Conservation (phyloP, 495 filamentous ascomycete species). For the Glonium stellatum region DNA sequence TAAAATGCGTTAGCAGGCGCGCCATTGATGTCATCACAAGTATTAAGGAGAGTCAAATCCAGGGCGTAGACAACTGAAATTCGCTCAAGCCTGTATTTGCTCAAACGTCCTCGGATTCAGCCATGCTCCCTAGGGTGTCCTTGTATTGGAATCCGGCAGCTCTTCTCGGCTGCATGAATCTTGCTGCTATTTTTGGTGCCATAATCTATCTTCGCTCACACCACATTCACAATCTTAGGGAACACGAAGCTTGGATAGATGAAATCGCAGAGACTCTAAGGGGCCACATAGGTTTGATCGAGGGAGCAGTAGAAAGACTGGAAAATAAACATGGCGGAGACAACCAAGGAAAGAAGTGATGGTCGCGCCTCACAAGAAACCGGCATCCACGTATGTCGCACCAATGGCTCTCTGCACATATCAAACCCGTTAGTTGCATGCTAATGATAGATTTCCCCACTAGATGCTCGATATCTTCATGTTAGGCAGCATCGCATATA, state of each 20-base stretch:
- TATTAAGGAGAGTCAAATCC: too few relatives aligned
- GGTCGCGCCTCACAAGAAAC: not conserved
- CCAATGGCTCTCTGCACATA: too few relatives aligned
- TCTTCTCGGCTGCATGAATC: constrained; percentile 30
- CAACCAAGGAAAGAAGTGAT: constrained; percentile 6
- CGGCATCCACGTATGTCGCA: too few relatives aligned
- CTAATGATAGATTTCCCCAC: too few relatives aligned
- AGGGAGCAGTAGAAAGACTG: constrained; percentile 40
- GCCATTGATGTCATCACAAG: too few relatives aligned
- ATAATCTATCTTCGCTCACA: constrained; percentile 29
- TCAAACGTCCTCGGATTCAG: not conserved
- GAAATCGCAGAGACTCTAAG: constrained; percentile 44
- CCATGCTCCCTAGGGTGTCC: constrained; percentile 23
- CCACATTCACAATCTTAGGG: constrained; percentile 40
- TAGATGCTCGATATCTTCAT: too few relatives aligned
- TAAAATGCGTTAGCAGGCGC: too few relatives aligned
- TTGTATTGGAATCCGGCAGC: constrained; percentile 27
- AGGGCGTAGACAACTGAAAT: too few relatives aligned
- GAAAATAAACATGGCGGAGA: constrained; percentile 28
- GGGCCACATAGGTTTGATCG: constrained; percentile 44
- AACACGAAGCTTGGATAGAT: constrained; percentile 44
- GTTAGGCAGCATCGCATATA: too few relatives aligned
- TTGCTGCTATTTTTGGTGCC: constrained; percentile 33
- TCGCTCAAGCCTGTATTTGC: not conserved
- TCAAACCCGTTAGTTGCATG: too few relatives aligned